A percentile compares a stretch with the other conserved stretches of the same genome.
These are phyloP conservation scores for Allantophomopsis cytisporea DNA, from an alignment of 2,329 filamentous ascomycete genomes.

Conservation along the genomic window DNA sequence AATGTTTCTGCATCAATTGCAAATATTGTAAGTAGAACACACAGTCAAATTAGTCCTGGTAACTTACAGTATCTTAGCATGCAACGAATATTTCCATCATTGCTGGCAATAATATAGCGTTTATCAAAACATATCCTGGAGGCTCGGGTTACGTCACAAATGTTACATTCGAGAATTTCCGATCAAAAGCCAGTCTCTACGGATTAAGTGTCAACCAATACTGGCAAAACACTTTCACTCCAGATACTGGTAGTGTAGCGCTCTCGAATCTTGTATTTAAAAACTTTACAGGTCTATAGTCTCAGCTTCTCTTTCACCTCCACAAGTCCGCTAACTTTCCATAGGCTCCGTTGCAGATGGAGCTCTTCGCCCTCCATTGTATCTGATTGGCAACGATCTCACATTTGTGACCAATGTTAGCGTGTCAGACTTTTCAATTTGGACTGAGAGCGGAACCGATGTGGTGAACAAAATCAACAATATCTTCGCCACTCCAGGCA, in stretches of 20 bases:
- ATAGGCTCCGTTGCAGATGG: constrained; percentile 19
- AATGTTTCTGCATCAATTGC: constrained; percentile 18
- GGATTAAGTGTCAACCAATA: constrained; percentile 12
- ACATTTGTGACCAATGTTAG: constrained; percentile 18
- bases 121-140: constrained; percentile 19
- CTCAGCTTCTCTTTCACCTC: too few relatives aligned
- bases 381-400: constrained; percentile 19
- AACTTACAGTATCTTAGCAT: background rate
- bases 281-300: constrained; percentile 15
- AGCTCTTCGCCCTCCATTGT: constrained; percentile 14
- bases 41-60: too few relatives aligned
- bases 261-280: constrained; percentile 11
- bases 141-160: constrained; percentile 19
- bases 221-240: constrained; percentile 10
- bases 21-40: constrained; percentile 13
- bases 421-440: constrained; percentile 19
- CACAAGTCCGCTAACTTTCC: too few relatives aligned
- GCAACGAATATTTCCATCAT: background rate
- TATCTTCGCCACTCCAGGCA: constrained; percentile 19
- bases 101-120: background rate
- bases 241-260: constrained; percentile 13
- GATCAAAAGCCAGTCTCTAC: constrained; percentile 1
- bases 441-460: constrained; percentile 14
- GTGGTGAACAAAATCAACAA: constrained; percentile 21
- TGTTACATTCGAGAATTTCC: constrained; percentile 5